Base-by-base conservation (phyloP, 148 eudicot species). In the Drosera capensis region DNA sequence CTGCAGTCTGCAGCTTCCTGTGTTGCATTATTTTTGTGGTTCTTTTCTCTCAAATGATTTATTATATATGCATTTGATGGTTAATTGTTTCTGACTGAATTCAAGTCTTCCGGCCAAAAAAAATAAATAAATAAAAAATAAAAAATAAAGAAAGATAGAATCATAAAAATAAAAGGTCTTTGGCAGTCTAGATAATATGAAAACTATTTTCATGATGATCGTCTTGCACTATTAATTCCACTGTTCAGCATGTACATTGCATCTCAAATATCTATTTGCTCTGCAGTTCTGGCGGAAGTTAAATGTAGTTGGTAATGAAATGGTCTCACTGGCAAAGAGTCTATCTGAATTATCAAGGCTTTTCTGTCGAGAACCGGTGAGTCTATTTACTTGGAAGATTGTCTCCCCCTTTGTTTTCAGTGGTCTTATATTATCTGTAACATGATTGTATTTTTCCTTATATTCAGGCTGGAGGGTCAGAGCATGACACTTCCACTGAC, bases 221-320 rank as follows among this genome's bases (percentile, higher is more conserved):
- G n/a, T n/a, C n/a, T n/a, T n/a, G n/a, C n/a, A n/a, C n/a, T n/a
- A n/a, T n/a, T n/a, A n/a, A n/a, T n/a, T n/a, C n/a, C n/a, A n/a
- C n/a, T n/a, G n/a, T n/a, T n/a, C n/a, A n/a, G n/a, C 6, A 41
- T 19, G 18, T 36, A 18, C 8, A 9, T 49, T 35, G 7, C 25
- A 43, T n/a, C 39, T 24, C 46, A 42, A 11, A 20, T 31, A 11
- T 7, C n/a, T 49, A 14, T 28, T 55, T 59, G 40, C 38, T 4
- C 14, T 34, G 48, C 71, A 87, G 96, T 25, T 77, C 39, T 87
- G 96, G 94, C 62, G 51, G 17, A 80, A 67, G 61, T 77, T 87
- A 57, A 73, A 68, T 45, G 65, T 57, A 26, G 57, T 82, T 68
- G 96, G 90, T 34, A 52, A 67, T 49, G 83, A 87, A 46, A 70